phyloP scores from a whole-genome alignment of 164 flowering plant species.

The Liquidambar formosana region DNA sequence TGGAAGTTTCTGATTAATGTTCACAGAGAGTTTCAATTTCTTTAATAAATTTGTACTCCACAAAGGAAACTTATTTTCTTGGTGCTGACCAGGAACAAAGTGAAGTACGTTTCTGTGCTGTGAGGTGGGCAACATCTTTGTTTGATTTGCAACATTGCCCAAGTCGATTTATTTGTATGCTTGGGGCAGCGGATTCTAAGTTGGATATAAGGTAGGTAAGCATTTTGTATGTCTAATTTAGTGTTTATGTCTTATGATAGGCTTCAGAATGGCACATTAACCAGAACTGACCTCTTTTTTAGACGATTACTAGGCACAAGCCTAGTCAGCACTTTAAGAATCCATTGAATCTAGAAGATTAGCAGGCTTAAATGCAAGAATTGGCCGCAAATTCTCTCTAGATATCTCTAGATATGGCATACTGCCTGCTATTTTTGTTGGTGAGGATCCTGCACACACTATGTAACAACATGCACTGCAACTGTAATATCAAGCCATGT shows the following conservation, averaged over 20 bases:
- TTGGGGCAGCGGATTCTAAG: slow-evolving; percentile 82
- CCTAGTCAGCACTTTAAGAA: too few species aligned
- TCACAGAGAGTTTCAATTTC: background rate
- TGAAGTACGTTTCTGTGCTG: slow-evolving; percentile 93
- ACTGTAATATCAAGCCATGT: too few species aligned
- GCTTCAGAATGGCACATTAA: background rate
- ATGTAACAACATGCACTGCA: too few species aligned
- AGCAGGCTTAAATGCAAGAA: too few species aligned
- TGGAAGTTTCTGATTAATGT: background rate
- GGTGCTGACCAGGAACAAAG: slow-evolving; percentile 67
- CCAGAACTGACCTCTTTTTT: background rate
- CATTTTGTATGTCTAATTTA: background rate
- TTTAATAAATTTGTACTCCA: slow-evolving; percentile 5
- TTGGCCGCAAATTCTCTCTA: too few species aligned
- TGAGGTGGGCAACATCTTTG: slow-evolving; percentile 93
- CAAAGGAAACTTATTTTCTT: slow-evolving; percentile 3
- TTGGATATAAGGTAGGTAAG: slow-evolving; percentile 79
- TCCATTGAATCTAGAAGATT: too few species aligned
- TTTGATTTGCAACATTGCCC: slow-evolving; percentile 84
- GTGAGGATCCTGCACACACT: too few species aligned
- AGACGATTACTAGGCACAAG: too few species aligned
- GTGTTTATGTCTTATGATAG: background rate
- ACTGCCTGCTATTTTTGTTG: too few species aligned
- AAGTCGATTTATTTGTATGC: slow-evolving; percentile 93
- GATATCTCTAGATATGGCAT: too few species aligned